phyloP scores from a whole-genome alignment of 495 filamentous ascomycete genomes.

The Pyrenula massariospora region DNA sequence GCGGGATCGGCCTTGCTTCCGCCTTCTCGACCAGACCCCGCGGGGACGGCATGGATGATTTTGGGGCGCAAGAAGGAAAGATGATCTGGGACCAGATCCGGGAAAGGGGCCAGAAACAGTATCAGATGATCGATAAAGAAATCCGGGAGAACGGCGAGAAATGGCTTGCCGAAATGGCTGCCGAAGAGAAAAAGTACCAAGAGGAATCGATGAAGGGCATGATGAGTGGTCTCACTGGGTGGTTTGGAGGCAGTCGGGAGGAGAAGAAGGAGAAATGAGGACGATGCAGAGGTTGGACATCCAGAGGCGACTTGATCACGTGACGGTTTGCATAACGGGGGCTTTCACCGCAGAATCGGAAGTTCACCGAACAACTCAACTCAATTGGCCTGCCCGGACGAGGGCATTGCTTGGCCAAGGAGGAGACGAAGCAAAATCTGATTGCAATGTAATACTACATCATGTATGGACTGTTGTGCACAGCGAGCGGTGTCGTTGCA shows the following conservation, averaged over 20 bases:
- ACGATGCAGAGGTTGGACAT: not conserved
- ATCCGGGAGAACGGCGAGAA: conserved; percentile 86
- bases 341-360: not conserved
- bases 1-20: conserved; percentile 52
- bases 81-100: conserved; percentile 89
- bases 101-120: conserved; percentile 81
- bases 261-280: conserved; percentile 19
- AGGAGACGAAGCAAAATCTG: no score
- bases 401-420: no score
- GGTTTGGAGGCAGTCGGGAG: conserved; percentile 31
- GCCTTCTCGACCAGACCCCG: conserved; percentile 54
- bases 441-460: no score
- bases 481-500: no score
- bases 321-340: not conserved
- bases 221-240: conserved; percentile 50
- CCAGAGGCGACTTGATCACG: not conserved
- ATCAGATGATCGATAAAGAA: conserved; percentile 76
- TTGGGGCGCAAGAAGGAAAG: conserved; percentile 72
- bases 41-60: conserved; percentile 44
- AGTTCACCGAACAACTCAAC: not conserved
- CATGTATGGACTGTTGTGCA: no score
- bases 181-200: conserved; percentile 69
- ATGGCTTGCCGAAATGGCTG: conserved; percentile 86
- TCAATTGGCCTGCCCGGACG: no score
- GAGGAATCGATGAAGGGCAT: conserved; percentile 86